Percentiles rank a stretch among this genome's conserved stretches.
These are phyloP conservation scores for Fusarium irregulare DNA, from an alignment of 2,329 filamentous ascomycete species.

Conservation along the genomic window DNA sequence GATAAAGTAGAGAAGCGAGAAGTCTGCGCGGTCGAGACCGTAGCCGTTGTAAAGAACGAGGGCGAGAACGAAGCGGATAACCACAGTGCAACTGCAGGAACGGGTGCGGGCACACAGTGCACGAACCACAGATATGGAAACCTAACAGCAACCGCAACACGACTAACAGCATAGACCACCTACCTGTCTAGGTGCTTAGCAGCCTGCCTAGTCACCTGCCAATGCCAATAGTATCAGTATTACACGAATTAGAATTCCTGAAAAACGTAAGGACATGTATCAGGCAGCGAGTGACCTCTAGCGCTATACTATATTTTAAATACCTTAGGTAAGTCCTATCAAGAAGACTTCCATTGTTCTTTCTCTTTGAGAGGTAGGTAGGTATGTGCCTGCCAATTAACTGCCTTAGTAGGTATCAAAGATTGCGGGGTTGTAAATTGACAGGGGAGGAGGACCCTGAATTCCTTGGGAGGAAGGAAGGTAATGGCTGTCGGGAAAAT, in stretches of 20 bases:
- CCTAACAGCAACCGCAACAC: not conserved
- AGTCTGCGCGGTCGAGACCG: conserved; percentile 20
- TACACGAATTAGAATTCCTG: conserved; percentile 19
- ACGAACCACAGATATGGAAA: conserved; percentile 6
- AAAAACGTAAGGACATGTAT: not conserved
- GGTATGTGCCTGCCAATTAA: not conserved
- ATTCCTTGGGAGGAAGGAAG: conserved; percentile 4
- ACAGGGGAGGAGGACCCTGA: conserved; percentile 23
- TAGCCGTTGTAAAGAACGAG: conserved; percentile 19
- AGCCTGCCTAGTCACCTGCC: not conserved
- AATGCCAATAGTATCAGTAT: not conserved
- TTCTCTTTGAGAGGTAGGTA: not conserved
- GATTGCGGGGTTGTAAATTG: conserved; percentile 6
- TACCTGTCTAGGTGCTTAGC: not conserved
- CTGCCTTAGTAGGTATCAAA: not conserved
- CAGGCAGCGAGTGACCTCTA: not conserved
- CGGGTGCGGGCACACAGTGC: conserved; percentile 16
- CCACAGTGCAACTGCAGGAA: conserved; percentile 11
- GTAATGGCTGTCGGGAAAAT: not conserved
- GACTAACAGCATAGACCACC: not conserved
- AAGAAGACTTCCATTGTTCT: not conserved
- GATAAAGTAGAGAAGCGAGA: conserved; percentile 15
- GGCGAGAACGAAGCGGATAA: conserved; percentile 28
- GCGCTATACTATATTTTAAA: not conserved
- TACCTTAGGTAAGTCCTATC: not conserved